Evolutionary conservation across 106 monocot species (phyloP).

Genomic region (Alisma plantagoaquatica): DNA sequence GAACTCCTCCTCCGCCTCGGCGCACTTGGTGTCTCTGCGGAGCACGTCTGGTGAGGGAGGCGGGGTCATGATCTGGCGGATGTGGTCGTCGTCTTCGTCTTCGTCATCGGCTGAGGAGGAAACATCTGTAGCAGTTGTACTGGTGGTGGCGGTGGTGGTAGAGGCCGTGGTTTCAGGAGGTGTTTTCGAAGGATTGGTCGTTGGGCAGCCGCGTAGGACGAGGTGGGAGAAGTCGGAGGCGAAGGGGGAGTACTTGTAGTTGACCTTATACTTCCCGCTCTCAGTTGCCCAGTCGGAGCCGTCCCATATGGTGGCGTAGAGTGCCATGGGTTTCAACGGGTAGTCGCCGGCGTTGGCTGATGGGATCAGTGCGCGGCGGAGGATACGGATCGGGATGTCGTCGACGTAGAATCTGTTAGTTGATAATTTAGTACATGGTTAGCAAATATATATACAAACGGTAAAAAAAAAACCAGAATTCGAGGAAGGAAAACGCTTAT

Average conservation of each 20-base stretch:
- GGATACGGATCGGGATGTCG: slow-evolving; percentile 39
- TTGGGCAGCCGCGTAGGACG: slow-evolving; percentile 42
- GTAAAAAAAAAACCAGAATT: neutral
- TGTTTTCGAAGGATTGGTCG: no score
- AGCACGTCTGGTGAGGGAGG: no score
- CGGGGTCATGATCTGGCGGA: slow-evolving; percentile 20
- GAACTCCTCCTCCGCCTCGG: slow-evolving; percentile 16
- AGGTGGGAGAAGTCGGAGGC: slow-evolving; percentile 40
- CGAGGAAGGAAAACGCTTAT: neutral
- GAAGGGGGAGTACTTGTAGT: slow-evolving; percentile 52
- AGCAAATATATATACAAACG: neutral
- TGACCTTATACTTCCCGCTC: slow-evolving; percentile 42
- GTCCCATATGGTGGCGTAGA: slow-evolving; percentile 72
- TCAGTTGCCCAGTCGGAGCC: slow-evolving; percentile 46
- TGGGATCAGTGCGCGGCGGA: slow-evolving; percentile 30
- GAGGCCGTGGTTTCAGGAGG: no score
- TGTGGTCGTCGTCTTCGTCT: slow-evolving; percentile 30
- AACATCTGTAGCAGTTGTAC: no score
- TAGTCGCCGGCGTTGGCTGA: slow-evolving; percentile 47
- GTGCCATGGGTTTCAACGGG: slow-evolving; percentile 53
- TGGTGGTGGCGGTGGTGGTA: no score
- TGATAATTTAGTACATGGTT: no score
- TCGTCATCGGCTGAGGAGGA: no score
- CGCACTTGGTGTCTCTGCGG: slow-evolving; percentile 25
- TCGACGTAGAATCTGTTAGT: slow-evolving; percentile 49